Evolutionary conservation across 306 rosid genomes (phyloP).

Genomic region (Castanopsis chinensis): DNA sequence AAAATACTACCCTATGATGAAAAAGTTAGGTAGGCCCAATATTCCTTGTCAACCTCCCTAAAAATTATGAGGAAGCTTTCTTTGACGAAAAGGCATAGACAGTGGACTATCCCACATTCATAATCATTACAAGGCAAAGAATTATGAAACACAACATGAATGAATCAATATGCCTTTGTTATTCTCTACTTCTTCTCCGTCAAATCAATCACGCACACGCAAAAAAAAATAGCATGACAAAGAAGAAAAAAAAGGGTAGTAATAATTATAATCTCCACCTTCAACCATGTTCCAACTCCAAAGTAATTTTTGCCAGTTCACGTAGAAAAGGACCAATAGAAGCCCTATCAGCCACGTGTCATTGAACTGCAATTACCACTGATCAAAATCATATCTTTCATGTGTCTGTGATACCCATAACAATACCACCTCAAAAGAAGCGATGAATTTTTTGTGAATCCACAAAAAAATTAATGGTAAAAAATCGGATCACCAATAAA

Average conservation of each 20-base stretch:
- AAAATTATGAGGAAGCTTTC: background rate
- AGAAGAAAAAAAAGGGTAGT: background rate
- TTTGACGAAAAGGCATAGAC: background rate
- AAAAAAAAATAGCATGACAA: background rate
- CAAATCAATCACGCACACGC: background rate
- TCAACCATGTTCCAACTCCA: background rate
- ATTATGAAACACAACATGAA: background rate
- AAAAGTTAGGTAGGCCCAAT: background rate
- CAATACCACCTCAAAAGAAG: conserved; percentile 14
- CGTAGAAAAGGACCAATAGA: too few relatives aligned
- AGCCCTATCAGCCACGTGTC: background rate
- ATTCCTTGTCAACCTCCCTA: background rate
- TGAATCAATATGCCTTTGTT: background rate
- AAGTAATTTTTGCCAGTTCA: background rate
- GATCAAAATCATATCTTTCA: background rate
- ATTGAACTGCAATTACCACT: background rate
- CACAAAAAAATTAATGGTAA: background rate
- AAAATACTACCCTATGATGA: background rate
- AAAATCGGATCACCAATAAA: too few relatives aligned
- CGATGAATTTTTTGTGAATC: background rate
- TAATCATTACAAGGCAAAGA: background rate
- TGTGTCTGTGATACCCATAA: background rate
- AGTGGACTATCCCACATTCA: background rate
- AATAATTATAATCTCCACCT: background rate
- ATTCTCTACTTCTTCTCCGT: background rate